phyloP scores from a whole-genome alignment of 257 asterid genomes.

The Solanum tacnaense region DNA sequence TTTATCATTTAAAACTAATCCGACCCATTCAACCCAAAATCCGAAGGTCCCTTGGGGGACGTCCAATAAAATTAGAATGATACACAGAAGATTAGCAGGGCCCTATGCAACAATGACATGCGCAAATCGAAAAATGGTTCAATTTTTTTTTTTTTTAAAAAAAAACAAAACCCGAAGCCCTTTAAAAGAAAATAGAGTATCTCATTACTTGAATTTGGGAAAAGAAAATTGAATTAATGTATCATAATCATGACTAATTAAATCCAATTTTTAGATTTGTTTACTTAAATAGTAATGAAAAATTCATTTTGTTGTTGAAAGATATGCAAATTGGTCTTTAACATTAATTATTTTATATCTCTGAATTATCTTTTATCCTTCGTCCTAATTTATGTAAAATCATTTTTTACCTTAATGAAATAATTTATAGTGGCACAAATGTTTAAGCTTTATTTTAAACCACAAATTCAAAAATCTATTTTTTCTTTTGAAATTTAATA shows the following conservation, averaged over 20 bases:
- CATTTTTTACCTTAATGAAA: background rate
- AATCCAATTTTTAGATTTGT: background rate
- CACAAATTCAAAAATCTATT: too few species aligned
- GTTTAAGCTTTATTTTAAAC: background rate
- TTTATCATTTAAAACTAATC: background rate
- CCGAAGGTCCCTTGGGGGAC: background rate
- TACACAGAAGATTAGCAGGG: too few species aligned
- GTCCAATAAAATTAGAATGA: background rate
- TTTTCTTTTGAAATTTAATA: background rate
- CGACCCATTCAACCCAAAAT: background rate
- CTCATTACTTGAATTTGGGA: background rate
- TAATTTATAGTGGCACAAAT: background rate
- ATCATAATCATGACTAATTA: background rate
- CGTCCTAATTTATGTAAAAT: too few species aligned
- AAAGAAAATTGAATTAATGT: background rate
- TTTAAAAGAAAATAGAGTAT: background rate
- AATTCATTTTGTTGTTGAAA: background rate
- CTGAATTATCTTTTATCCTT: background rate
- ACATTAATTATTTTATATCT: background rate
- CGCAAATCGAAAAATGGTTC: background rate
- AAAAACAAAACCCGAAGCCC: too few species aligned
- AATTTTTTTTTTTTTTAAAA: too few species aligned
- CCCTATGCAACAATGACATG: rapidly evolving
- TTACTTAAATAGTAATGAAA: background rate
- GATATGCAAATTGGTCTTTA: background rate